These are phyloP conservation scores for Thecaphora frezii DNA, from an alignment of 1,284 basidiomycete genomes.

Conservation along the genomic window DNA sequence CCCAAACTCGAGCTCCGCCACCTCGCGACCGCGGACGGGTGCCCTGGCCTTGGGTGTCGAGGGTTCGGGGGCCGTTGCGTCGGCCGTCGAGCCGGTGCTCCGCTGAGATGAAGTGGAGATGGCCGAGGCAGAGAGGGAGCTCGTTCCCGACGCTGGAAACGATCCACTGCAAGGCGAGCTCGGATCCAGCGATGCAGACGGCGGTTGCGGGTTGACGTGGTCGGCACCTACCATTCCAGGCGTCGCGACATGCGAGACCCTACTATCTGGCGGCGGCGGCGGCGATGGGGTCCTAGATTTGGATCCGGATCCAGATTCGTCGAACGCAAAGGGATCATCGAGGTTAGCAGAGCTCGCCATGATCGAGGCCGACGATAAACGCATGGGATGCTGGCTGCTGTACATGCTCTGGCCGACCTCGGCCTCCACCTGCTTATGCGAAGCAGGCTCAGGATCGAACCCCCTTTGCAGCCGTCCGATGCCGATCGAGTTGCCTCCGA, in stretches of 20 bases:
- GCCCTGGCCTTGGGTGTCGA: no score
- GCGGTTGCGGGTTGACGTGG: no score
- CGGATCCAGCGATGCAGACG: no score
- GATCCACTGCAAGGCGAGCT: no score
- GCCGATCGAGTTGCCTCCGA: conserved; percentile 24
- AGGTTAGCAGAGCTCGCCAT: conserved; percentile 37
- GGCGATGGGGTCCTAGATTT: neutral
- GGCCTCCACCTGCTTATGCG: neutral
- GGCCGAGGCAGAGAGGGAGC: neutral
- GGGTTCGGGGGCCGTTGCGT: neutral
- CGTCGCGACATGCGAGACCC: no score
- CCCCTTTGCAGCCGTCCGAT: conserved; percentile 21
- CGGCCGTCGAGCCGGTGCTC: neutral
- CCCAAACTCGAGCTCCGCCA: conserved; percentile 51
- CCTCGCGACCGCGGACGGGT: conserved; percentile 20
- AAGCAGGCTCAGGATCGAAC: conserved; percentile 2
- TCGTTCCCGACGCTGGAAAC: no score
- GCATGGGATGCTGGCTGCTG: conserved; percentile 1
- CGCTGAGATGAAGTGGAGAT: neutral
- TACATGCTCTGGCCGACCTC: no score
- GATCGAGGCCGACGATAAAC: conserved; percentile 18
- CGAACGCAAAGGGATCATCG: conserved; percentile 32
- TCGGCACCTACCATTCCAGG: no score
- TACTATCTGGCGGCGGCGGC: neutral
- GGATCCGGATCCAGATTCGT: conserved; percentile 2